These are phyloP conservation scores for Phytophthora fragariae DNA, from an alignment of 352 stramenopile species.

Conservation along the genomic window DNA sequence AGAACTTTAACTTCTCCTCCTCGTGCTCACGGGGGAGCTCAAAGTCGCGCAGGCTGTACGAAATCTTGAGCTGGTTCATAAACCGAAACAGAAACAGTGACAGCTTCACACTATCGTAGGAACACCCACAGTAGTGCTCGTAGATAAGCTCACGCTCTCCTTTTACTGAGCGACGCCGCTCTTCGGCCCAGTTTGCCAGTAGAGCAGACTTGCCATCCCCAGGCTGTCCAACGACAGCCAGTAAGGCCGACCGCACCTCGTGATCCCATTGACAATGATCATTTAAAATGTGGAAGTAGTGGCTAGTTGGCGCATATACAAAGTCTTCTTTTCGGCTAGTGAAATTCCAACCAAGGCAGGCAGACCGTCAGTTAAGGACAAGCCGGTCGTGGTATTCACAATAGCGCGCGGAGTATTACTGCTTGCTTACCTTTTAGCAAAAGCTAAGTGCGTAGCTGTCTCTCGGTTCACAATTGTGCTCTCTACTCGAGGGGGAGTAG, in stretches of 20 bases:
- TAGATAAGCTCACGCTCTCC: constrained; percentile 74
- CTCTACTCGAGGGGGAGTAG: constrained; percentile 40
- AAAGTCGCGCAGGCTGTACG: constrained; percentile 79
- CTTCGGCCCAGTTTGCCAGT: constrained; percentile 74
- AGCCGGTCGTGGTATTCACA: background rate
- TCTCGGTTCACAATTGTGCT: constrained; percentile 79
- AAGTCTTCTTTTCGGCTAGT: constrained; percentile 73
- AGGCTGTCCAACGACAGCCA: constrained; percentile 69
- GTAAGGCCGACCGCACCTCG: constrained; percentile 47
- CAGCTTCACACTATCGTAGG: constrained; percentile 86
- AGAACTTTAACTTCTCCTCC: constrained; percentile 90
- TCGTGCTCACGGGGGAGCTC: constrained; percentile 82
- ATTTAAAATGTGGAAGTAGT: constrained; percentile 76
- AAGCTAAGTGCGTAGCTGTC: constrained; percentile 75
- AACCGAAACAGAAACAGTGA: constrained; percentile 85
- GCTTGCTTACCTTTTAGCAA: constrained; percentile 60
- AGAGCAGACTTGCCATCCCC: constrained; percentile 84
- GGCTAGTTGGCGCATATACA: constrained; percentile 61
- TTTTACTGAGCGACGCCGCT: constrained; percentile 44
- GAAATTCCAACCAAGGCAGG: background rate
- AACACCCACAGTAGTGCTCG: constrained; percentile 83
- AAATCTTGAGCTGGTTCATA: constrained; percentile 82
- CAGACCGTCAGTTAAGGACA: background rate
- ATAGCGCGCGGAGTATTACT: background rate
- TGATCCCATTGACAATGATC: constrained; percentile 69